Percentiles rank a stretch among this genome's conserved stretches.
phyloP scores from a whole-genome alignment of 345 rosid genomes.

The Sonneratia alba region DNA sequence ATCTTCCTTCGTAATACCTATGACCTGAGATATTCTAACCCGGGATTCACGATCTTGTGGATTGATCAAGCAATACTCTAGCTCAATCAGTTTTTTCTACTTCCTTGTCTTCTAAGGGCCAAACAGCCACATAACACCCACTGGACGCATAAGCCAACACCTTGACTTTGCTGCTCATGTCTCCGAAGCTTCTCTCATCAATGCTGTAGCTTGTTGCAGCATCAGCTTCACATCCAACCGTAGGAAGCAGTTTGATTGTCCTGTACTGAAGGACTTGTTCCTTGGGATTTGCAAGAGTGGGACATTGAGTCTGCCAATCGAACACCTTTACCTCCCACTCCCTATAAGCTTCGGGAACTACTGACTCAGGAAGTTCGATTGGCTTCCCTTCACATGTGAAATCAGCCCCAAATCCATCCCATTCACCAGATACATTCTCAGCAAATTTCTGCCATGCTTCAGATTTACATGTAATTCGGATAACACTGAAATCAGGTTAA shows the following conservation, averaged over 20 bases:
- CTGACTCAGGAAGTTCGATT: constrained; percentile 67
- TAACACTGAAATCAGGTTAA: neutral
- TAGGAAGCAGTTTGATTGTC: constrained; percentile 75
- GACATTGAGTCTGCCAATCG: constrained; percentile 99
- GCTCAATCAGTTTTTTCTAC: constrained; percentile 26
- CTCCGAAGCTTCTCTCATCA: constrained; percentile 41
- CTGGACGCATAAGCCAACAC: constrained; percentile 59
- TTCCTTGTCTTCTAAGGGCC: constrained; percentile 38
- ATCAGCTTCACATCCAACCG: constrained; percentile 98
- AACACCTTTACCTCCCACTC: constrained; percentile 96
- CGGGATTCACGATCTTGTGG: constrained; percentile 77
- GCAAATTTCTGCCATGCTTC: constrained; percentile 73
- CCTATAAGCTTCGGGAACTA: constrained; percentile 84
- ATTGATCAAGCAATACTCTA: constrained; percentile 77
- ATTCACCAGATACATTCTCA: constrained; percentile 70
- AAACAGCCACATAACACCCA: constrained; percentile 69
- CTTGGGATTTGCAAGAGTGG: constrained; percentile 59
- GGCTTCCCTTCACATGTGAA: constrained; percentile 63
- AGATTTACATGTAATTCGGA: neutral
- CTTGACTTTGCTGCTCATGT: constrained; percentile 20
- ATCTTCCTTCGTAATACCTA: constrained; percentile 18
- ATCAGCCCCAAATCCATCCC: constrained; percentile 96
- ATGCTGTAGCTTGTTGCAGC: constrained; percentile 70
- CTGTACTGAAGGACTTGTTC: constrained; percentile 36
- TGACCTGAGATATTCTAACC: constrained; percentile 56